A percentile compares a stretch with the other conserved stretches of the same genome.
Conservation (phyloP, 345 rosid genomes). For the Lumnitzera littorea region DNA sequence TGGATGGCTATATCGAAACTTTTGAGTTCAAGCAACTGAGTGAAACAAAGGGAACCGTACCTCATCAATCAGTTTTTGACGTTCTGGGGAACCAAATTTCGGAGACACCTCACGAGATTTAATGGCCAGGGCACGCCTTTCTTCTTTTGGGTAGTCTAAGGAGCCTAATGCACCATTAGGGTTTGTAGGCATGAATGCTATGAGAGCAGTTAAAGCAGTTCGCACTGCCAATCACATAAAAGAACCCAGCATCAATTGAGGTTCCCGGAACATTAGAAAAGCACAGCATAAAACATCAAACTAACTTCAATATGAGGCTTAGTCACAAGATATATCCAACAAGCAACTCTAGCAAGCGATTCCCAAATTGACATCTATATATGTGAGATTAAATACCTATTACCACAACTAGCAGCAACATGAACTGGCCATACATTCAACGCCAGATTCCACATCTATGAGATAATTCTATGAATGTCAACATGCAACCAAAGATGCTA, state of each 20-base stretch:
- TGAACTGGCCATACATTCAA: too few species aligned
- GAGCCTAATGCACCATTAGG: slow-evolving; percentile 96
- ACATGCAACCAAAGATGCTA: too few species aligned
- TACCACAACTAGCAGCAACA: too few species aligned
- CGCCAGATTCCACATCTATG: too few species aligned
- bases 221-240: slow-evolving; percentile 56
- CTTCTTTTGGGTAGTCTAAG: slow-evolving; percentile 85
- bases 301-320: too few species aligned
- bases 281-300: too few species aligned
- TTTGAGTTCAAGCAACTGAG: not conserved
- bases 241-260: not conserved
- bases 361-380: too few species aligned
- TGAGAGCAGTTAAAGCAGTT: slow-evolving; percentile 86
- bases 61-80: slow-evolving; percentile 89
- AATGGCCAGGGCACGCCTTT: slow-evolving; percentile 64
- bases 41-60: slow-evolving; percentile 19
- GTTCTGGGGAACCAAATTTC: slow-evolving; percentile 62
- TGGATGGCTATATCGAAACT: not conserved
- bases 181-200: slow-evolving; percentile 95
- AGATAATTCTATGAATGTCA: too few species aligned
- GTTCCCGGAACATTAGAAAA: too few species aligned
- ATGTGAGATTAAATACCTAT: too few species aligned
- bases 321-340: too few species aligned
- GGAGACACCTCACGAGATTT: slow-evolving; percentile 92
- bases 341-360: too few species aligned